Conservation (phyloP, 306 rosid species). For the Malus fusca region DNA sequence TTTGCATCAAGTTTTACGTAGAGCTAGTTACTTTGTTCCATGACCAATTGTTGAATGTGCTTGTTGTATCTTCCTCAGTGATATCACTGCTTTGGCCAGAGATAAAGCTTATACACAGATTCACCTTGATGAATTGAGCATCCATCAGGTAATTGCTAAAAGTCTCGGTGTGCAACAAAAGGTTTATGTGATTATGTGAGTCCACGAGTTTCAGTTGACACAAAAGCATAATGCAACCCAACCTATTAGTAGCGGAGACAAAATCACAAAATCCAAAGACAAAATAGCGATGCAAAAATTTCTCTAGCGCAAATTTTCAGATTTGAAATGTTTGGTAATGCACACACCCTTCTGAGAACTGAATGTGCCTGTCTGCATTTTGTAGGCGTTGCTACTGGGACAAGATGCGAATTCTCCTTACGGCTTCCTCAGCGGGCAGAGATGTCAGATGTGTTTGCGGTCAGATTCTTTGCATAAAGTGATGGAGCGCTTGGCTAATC, state of each 20-base stretch:
- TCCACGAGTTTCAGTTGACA: neutral
- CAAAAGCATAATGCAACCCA: neutral
- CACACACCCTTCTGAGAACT: neutral
- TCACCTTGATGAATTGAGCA: constrained; percentile 51
- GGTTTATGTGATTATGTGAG: neutral
- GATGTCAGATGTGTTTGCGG: constrained; percentile 81
- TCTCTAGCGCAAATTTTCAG: neutral
- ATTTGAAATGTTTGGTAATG: neutral
- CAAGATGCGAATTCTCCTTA: constrained; percentile 53
- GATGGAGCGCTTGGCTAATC: constrained; percentile 67
- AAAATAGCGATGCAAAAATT: neutral
- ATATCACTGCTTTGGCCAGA: constrained; percentile 85
- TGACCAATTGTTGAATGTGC: constrained; percentile 8
- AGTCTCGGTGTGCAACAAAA: neutral
- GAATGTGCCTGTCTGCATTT: neutral
- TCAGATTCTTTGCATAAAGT: constrained; percentile 74
- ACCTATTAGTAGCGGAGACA: neutral
- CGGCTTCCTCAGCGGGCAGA: constrained; percentile 43
- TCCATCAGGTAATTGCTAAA: constrained; percentile 59
- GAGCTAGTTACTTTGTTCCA: neutral
- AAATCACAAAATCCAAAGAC: neutral
- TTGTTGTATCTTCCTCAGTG: constrained; percentile 40
- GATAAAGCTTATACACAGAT: constrained; percentile 72
- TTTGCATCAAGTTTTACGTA: neutral
- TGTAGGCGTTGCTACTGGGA: constrained; percentile 63